Percentiles rank a stretch among this genome's conserved stretches.
phyloP scores from a whole-genome alignment of 2,329 filamentous ascomycete species.

The Claviceps sp. region DNA sequence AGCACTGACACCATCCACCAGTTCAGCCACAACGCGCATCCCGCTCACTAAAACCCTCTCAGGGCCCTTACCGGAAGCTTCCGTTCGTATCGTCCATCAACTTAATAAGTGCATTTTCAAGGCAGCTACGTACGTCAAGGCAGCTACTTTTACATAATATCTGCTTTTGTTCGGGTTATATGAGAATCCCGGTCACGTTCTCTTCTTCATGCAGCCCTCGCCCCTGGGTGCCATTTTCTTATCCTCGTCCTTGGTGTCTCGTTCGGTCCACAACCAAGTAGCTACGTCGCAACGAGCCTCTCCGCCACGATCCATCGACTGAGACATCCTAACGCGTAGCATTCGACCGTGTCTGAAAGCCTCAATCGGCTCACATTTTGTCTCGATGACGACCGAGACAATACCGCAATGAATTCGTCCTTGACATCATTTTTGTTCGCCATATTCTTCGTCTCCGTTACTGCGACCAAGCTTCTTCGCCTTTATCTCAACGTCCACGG shows the following conservation, averaged over 20 bases:
- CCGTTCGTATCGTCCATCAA: background rate
- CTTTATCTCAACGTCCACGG: conserved; percentile 14
- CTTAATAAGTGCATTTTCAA: background rate
- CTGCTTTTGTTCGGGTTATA: background rate
- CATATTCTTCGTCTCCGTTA: conserved; percentile 16
- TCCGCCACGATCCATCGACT: background rate
- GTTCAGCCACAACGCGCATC: background rate
- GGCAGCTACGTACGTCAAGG: background rate
- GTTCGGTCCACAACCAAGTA: background rate
- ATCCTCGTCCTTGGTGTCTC: background rate
- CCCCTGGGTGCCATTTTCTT: background rate
- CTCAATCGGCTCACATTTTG: background rate
- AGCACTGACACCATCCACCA: background rate
- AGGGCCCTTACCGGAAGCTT: background rate
- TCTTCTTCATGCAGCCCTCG: too few species aligned
- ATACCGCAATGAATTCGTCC: conserved; percentile 6
- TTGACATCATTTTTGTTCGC: conserved; percentile 17
- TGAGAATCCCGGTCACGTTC: background rate
- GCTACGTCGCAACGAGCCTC: background rate
- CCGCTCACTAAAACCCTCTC: background rate
- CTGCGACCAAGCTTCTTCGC: conserved; percentile 16
- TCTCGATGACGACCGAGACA: conserved; percentile 3
- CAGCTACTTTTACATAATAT: background rate
- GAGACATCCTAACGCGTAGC: too few species aligned
- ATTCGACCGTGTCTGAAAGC: background rate